Conservation (phyloP, 2,329 filamentous ascomycete species). For the Aspergillus proliferans region DNA sequence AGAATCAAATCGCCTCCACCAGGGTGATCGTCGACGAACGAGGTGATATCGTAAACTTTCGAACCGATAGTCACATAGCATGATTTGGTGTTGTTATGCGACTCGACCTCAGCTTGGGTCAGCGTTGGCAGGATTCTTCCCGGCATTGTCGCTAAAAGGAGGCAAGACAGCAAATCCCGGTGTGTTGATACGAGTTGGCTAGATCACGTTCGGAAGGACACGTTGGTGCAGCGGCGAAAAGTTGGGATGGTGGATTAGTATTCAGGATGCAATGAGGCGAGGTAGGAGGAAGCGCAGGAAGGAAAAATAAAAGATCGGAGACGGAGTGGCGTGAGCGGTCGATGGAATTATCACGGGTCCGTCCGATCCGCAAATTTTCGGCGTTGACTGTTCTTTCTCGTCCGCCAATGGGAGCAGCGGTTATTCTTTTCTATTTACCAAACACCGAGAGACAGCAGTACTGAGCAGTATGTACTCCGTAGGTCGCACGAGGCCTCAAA, state of each 20-base stretch:
- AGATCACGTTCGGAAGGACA: neutral
- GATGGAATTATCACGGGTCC: conserved; percentile 12
- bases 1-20: conserved; percentile 83
- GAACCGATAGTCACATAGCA: conserved; percentile 88
- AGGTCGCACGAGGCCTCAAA: neutral
- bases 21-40: conserved; percentile 84
- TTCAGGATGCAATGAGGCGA: neutral
- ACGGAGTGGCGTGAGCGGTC: conserved; percentile 19
- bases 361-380: conserved; percentile 13
- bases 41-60: conserved; percentile 92
- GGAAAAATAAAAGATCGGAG: conserved; percentile 9
- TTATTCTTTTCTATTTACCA: neutral
- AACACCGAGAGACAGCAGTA: too few species aligned
- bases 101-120: conserved; percentile 69
- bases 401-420: neutral
- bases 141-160: conserved; percentile 55
- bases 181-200: neutral
- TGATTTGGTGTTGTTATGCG: conserved; percentile 71
- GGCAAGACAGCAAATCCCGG: neutral
- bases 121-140: conserved; percentile 76
- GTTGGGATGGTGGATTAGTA: neutral
- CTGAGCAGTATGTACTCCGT: neutral
- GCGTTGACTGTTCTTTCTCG: neutral
- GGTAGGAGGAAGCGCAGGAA: neutral
- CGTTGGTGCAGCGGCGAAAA: neutral